Evolutionary conservation across 306 rosid genomes (phyloP), one percentile per base, ranked within the genome.

Genomic region (Begonia loranthoides): DNA sequence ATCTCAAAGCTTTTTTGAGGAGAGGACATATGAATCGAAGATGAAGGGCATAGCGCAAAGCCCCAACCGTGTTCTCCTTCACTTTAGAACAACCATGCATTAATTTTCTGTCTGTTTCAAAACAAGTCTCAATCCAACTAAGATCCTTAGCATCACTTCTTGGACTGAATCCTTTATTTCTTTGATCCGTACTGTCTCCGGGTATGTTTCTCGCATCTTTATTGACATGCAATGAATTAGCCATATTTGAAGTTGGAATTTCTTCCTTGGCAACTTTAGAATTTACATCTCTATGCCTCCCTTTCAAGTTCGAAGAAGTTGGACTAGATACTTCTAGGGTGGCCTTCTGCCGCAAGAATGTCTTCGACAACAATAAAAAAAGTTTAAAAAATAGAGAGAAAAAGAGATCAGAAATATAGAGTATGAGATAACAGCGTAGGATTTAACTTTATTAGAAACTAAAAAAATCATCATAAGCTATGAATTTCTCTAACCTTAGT

Each of bases 311-410:
- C 44, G 69, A 57, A 55, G 72, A 65, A 54, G 65, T 51, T 45
- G 76, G 47, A 66, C 64, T 58, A 17, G 92, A 72, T 9, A 81
- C 73, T 51, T 68, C 94, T 48, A 92, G 69, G 59, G 80, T 86
- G 24, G 73, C 76, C 78, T 83, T 86, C 79, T 92, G 96, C 66
- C 99, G 92, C 88, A 92, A 41, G 79, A 92, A 92, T 33, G 99
- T 86, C 99, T 45, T 61, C 9, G 34, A 61, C 41, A 60, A 56
- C 14, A 55, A 52, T 68, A 45, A 67, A 64, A 57, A 62, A 47
- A 47, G 44, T 45, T 61, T 49, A 61, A 56, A 55, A 41, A 59
- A 43, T 10, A 12, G 22, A 43, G 36, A 15, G 15, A 33, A 4
- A 11, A 49, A 11, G 21, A 13, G 52, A 49, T 15, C 21, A 9